Base-by-base conservation (phyloP, 257 asterid genomes). In the Oldenlandia corymbosa region DNA sequence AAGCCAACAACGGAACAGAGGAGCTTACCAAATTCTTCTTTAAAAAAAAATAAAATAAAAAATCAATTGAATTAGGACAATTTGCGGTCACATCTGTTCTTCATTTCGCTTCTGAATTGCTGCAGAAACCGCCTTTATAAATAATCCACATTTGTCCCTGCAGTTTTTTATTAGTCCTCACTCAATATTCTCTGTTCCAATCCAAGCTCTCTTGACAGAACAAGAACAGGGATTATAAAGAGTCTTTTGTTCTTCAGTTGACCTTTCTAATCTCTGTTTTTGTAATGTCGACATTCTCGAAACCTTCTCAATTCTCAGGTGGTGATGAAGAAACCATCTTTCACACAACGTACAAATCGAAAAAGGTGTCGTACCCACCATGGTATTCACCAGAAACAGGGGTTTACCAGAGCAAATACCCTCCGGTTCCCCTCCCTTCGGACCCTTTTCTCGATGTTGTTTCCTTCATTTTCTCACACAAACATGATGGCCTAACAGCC, bases 311-410 rank as follows among this genome's bases (percentile, higher is more conserved):
- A n/a, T 14, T 4, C 14, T 53, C 74, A 3, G 43, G 69, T 37
- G 43, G 69, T 37, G 71, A 71, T 43, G 56, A 59, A 11, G 67
- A 69, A 62, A 23, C 53, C 57, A 41, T 41, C 18, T 28, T 62
- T 24, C 65, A 54, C 46, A 49, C 31, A 30, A 62, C 16, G 5
- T 46, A 72, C 58, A 60, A 53, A 55, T 58, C 60, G 37, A 37
- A 7, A 47, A 48, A 51, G 27, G 17, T 10, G 18, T 31, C 70
- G 7, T 18, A 64, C 34, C 83, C 85, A 39, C 43, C 30, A n/a
- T 84, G 88, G 89, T 90, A 85, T 72, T 76, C 81, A 14, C 76
- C 82, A 20, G 76, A 78, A 78, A 85, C 95, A 18, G 95, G 96
- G 54, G 71, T 79, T 18, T 90, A 85, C 64, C 62, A 59, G 34